phyloP scores from a whole-genome alignment of 257 asterid species.

The Datura wrightii region DNA sequence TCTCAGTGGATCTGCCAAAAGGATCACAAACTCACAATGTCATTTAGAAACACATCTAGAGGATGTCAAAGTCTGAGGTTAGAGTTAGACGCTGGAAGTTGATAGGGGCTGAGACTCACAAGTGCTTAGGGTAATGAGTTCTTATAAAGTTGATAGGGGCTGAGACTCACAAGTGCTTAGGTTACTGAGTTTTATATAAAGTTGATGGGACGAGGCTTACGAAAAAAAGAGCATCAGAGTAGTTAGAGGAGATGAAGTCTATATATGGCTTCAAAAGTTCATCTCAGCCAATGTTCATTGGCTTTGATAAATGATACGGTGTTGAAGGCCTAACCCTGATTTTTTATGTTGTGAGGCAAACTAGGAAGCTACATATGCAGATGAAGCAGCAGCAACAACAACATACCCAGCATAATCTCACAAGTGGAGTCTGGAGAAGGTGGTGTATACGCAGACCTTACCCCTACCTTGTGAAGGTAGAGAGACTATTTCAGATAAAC shows the following conservation, averaged over 20 bases:
- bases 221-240: not conserved
- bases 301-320: not conserved
- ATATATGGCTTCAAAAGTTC: not conserved
- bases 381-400: no score
- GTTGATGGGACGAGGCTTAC: not conserved
- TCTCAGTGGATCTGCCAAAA: not conserved
- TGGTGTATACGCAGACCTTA: no score
- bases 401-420: no score
- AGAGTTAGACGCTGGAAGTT: not conserved
- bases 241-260: not conserved
- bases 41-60: constrained; percentile 12
- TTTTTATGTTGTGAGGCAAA: not conserved
- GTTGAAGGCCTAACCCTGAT: not conserved
- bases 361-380: not conserved
- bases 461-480: no score
- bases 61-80: constrained; percentile 19
- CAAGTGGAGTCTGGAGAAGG: no score
- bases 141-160: not conserved
- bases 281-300: not conserved
- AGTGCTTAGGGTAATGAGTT: not conserved
- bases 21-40: constrained; percentile 11
- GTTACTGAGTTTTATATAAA: not conserved
- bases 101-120: not conserved
- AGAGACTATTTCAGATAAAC: no score
- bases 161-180: not conserved